Conservation (phyloP, 768 basidiomycete genomes). For the Lactarius pseudohatsudake region DNA sequence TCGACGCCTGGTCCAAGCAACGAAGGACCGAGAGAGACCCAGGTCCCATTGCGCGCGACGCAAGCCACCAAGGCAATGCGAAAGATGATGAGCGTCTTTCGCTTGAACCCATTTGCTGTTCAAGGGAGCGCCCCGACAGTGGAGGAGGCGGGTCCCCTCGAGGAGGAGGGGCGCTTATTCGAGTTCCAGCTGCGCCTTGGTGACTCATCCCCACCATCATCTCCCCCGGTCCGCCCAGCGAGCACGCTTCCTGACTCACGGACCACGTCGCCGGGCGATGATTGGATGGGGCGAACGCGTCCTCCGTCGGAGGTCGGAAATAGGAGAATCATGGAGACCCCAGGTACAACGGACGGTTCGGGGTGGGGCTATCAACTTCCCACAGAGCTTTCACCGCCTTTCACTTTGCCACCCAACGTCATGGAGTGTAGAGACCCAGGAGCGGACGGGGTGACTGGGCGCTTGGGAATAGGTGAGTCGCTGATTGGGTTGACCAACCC, state of each 20-base stretch:
- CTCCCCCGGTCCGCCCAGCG: conserved; percentile 21
- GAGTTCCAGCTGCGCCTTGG: conserved; percentile 29
- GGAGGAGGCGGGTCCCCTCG: conserved; percentile 29
- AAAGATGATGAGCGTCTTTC: conserved; percentile 74
- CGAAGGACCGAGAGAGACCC: conserved; percentile 24
- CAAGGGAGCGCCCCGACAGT: conserved; percentile 30
- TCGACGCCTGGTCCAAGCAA: conserved; percentile 23
- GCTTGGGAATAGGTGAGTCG: conserved; percentile 22
- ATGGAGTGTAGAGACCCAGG: conserved; percentile 25
- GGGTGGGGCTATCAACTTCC: conserved; percentile 27
- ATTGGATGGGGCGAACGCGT: conserved; percentile 25
- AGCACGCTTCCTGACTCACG: conserved; percentile 25
- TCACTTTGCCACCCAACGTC: conserved; percentile 25
- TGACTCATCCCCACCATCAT: conserved; percentile 22
- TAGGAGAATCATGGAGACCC: conserved; percentile 20
- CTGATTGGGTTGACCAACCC: background rate
- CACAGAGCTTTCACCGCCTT: conserved; percentile 26
- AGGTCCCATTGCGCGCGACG: conserved; percentile 72
- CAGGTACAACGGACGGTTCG: conserved; percentile 15
- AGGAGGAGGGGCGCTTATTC: conserved; percentile 28
- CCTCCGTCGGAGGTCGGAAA: conserved; percentile 26
- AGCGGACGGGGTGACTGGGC: conserved; percentile 15
- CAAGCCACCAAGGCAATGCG: conserved; percentile 71
- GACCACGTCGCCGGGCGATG: conserved; percentile 16
- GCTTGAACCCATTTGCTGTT: conserved; percentile 69